Conservation (phyloP, 768 basidiomycete species). For the Hydnomerulius pinastri region DNA sequence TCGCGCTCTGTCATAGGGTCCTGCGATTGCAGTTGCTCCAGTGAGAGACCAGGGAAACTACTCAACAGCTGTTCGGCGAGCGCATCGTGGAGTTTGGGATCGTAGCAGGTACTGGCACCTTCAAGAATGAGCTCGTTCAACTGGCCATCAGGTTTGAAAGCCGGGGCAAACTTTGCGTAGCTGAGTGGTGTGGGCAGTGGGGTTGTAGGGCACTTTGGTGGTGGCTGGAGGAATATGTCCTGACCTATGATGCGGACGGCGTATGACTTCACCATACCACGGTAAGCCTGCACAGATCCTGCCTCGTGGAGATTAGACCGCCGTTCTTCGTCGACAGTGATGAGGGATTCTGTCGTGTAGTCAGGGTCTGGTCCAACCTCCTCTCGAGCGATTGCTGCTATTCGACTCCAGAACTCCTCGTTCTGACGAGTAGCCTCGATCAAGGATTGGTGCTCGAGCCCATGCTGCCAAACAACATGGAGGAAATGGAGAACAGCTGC, state of each 20-base stretch:
- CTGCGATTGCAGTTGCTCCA: conserved; percentile 65
- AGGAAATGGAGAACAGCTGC: conserved; percentile 75
- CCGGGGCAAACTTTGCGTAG: conserved; percentile 54
- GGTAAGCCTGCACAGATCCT: conserved; percentile 65
- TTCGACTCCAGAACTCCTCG: conserved; percentile 66
- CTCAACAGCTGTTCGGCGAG: conserved; percentile 50
- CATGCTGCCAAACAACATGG: conserved; percentile 78
- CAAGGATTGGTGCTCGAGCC: conserved; percentile 64
- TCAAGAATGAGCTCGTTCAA: conserved; percentile 67
- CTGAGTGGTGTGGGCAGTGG: conserved; percentile 56
- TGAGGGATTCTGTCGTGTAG: conserved; percentile 54
- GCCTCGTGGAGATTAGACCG: conserved; percentile 62
- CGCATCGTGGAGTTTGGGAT: conserved; percentile 69
- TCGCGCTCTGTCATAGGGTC: conserved; percentile 68
- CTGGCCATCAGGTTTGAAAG: conserved; percentile 63
- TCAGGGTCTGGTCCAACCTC: conserved; percentile 78
- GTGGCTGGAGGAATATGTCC: conserved; percentile 67
- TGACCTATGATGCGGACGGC: conserved; percentile 73
- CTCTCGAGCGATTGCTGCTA: conserved; percentile 61
- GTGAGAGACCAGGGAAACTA: conserved; percentile 58
- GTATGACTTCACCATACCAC: conserved; percentile 69
- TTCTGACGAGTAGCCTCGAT: conserved; percentile 60
- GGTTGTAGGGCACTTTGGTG: conserved; percentile 38
- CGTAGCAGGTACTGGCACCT: conserved; percentile 69
- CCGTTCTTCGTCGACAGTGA: conserved; percentile 35